Evolutionary conservation across 2,329 filamentous ascomycete species (phyloP).

Genomic region (Escovopsis sp.): DNA sequence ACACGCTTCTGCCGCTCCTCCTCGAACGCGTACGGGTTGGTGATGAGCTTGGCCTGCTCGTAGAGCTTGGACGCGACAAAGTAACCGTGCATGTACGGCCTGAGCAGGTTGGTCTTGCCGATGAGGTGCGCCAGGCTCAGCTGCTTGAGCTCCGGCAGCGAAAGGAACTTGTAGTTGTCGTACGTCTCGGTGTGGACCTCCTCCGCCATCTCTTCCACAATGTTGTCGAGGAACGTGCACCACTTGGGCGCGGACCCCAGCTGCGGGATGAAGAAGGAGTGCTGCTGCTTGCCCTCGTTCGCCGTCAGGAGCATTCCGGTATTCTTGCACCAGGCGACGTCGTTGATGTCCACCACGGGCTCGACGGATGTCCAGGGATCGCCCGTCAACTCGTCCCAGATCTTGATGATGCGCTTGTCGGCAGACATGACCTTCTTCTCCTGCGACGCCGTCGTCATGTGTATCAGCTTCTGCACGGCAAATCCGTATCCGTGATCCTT

Average conservation of each 20-base stretch:
- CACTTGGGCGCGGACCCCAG: constrained; percentile 86
- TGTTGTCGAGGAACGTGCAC: constrained; percentile 93
- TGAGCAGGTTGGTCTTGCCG: constrained; percentile 74
- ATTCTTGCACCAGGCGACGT: constrained; percentile 82
- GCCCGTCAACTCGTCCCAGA: constrained; percentile 77
- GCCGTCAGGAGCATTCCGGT: constrained; percentile 93
- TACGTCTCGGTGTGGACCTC: constrained; percentile 67
- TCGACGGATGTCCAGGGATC: constrained; percentile 92
- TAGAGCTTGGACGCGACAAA: constrained; percentile 93
- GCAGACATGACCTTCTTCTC: constrained; percentile 82
- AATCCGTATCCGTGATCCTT: constrained; percentile 97
- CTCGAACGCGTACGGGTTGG: constrained; percentile 87
- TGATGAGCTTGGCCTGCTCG: constrained; percentile 84
- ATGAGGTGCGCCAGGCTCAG: constrained; percentile 81
- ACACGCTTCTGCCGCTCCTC: constrained; percentile 83
- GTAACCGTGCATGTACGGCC: constrained; percentile 98
- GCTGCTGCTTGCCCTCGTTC: constrained; percentile 90
- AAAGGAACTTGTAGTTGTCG: constrained; percentile 99
- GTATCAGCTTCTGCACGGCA: constrained; percentile 70
- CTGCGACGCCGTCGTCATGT: constrained; percentile 55
- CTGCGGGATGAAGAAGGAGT: constrained; percentile 89
- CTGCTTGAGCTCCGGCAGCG: constrained; percentile 67
- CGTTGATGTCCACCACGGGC: constrained; percentile 86
- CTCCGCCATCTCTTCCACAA: constrained; percentile 98
- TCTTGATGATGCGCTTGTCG: constrained; percentile 92